Conservation (phyloP, 2,329 filamentous ascomycete genomes). For the Aspergillus candidus region DNA sequence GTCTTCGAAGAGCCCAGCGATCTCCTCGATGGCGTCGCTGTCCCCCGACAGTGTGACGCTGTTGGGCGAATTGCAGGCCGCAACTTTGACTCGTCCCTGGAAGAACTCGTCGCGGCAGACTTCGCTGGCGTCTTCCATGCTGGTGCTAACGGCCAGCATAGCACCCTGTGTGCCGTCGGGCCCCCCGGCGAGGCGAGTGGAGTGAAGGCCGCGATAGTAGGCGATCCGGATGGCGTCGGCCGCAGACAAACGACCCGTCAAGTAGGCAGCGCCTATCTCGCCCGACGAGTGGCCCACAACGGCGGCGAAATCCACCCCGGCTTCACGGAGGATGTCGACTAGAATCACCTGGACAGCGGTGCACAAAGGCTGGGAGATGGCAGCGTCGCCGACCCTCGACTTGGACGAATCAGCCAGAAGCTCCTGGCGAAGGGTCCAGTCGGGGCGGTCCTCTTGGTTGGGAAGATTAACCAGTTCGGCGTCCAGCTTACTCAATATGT, state of each 20-base stretch:
- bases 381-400: constrained; percentile 5
- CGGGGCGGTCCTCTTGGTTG: constrained; percentile 3
- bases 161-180: constrained; percentile 7
- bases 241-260: constrained; percentile 9
- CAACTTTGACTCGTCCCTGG: constrained; percentile 16
- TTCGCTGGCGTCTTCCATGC: constrained; percentile 5
- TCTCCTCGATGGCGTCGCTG: constrained; percentile 15
- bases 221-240: constrained; percentile 13
- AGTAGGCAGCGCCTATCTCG: constrained; percentile 19
- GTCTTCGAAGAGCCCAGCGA: constrained; percentile 18
- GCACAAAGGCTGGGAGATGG: constrained; percentile 11
- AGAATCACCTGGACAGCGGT: constrained; percentile 15
- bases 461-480: constrained; percentile 4
- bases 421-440: constrained; percentile 8
- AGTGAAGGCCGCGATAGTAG: constrained; percentile 12
- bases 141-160: constrained; percentile 22
- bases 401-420: not conserved
- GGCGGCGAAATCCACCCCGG: constrained; percentile 6
- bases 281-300: constrained; percentile 19
- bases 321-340: constrained; percentile 6
- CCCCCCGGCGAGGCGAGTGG: not conserved
- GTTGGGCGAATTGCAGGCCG: constrained; percentile 34
- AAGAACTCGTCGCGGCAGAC: constrained; percentile 15
- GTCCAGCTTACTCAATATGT: constrained; percentile 10
- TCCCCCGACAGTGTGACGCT: constrained; percentile 37